These are phyloP conservation scores for Pythium vanterpoolii DNA, from an alignment of 352 stramenopile genomes.

Conservation along the genomic window DNA sequence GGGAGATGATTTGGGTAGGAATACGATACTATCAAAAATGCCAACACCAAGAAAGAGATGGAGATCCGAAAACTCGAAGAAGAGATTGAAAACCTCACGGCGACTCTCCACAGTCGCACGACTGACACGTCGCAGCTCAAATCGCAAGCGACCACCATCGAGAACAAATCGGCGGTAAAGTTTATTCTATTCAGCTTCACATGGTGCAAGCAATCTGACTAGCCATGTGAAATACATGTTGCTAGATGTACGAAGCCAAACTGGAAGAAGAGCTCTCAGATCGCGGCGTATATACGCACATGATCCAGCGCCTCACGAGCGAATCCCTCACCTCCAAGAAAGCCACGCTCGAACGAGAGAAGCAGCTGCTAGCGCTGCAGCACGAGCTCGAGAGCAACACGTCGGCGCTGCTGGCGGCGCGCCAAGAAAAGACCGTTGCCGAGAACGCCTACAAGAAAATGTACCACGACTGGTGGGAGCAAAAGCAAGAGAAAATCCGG, in stretches of 20 bases:
- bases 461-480: conserved; percentile 65
- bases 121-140: conserved; percentile 56
- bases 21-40: conserved; percentile 59
- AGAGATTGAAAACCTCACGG: conserved; percentile 70
- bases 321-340: conserved; percentile 70
- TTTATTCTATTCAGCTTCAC: not conserved
- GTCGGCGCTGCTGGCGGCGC: conserved; percentile 44
- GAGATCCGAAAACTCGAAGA: conserved; percentile 79
- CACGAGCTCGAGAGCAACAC: conserved; percentile 56
- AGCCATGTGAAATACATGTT: not conserved
- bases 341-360: conserved; percentile 55
- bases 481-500: conserved; percentile 68
- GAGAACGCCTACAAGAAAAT: conserved; percentile 64
- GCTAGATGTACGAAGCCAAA: conserved; percentile 72
- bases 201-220: not conserved
- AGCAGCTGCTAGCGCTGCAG: conserved; percentile 47
- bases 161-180: conserved; percentile 72
- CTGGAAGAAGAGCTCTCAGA: conserved; percentile 71
- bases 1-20: conserved; percentile 33
- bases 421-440: conserved; percentile 69
- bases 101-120: conserved; percentile 61
- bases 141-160: conserved; percentile 57
- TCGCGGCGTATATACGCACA: conserved; percentile 76
- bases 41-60: conserved; percentile 63
- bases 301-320: conserved; percentile 68